Conservation (phyloP, 1,139 yeast genomes). For the Casaregolazyma lundiana region DNA sequence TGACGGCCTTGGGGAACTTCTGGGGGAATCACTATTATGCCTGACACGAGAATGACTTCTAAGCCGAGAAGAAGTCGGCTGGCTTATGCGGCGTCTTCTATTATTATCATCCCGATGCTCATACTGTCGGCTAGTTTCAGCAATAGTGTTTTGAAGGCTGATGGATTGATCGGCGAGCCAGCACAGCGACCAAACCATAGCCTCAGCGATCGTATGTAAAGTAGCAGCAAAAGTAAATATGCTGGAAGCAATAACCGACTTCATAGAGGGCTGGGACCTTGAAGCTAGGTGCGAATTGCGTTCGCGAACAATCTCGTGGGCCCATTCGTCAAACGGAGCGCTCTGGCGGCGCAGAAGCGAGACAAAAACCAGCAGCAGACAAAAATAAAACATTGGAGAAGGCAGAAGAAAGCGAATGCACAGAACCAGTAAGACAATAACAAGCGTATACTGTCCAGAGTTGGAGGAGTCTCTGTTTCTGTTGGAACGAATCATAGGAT, state of each 20-base stretch:
- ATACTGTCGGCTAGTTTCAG: constrained; percentile 6
- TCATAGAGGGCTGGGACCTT: background rate
- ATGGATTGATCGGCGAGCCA: constrained; percentile 6
- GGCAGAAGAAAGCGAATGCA: background rate
- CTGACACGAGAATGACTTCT: background rate
- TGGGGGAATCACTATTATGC: background rate
- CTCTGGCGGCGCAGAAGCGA: background rate
- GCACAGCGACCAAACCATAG: constrained; percentile 5
- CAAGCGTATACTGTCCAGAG: background rate
- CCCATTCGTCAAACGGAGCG: constrained; percentile 1
- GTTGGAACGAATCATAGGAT: background rate
- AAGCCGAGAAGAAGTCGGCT: background rate
- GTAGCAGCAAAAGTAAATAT: constrained; percentile 4
- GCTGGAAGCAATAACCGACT: constrained; percentile 2
- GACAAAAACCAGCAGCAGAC: background rate
- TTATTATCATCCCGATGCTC: background rate
- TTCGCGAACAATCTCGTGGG: background rate
- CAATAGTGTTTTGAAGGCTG: background rate
- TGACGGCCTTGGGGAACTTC: background rate
- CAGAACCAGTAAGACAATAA: background rate
- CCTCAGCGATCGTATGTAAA: background rate
- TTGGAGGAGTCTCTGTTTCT: background rate
- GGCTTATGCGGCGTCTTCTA: background rate
- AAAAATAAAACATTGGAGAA: background rate
- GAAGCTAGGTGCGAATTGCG: background rate